Base-by-base conservation (phyloP, 176 grass and related monocot species). In the Chrysopogon serrulatus region DNA sequence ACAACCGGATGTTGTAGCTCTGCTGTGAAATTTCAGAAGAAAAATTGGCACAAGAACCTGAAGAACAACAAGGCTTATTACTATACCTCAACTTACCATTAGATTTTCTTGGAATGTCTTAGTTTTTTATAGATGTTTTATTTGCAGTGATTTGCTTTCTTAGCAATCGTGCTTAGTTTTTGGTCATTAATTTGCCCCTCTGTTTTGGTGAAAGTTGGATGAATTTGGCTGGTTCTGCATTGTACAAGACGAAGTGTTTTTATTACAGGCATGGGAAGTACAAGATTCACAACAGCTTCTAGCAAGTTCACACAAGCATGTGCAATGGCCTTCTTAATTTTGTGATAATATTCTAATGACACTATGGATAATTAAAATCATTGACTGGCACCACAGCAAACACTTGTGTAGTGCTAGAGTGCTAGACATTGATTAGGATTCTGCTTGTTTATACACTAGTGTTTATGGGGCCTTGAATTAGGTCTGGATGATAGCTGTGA, bases 281-380 rank as follows among this genome's bases (percentile, higher is more conserved):
- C 31, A 71, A 16, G n/a, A 51, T 71, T 72, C 73, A 18, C 37
- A 10, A 75, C 64, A 40, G 54, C 11, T 79, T 76, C 5, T 48
- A 17, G 54, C 43, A n/a, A 64, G 31, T 80, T 73, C 39, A 82
- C 73, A 15, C 39, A 76, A 53, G 23, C 77, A 76, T 89, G 53
- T 54, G 19, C 26, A 35, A 1, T 31, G 12, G 17, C 5, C 34
- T 73, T 21, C 5, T 66, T 61, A n/a, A 60, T 60, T 60, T 27
- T 13, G 6, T 71, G 60, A 42, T 27, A 7, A 63, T 19, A 12
- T 23, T 33, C 40, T 63, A 17, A 26, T 68, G 7, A 43, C 26
- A 32, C 35, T 18, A 3, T n/a, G n/a, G 16, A 44, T 43, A 69
- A 13, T 10, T 63, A 34, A 39, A 56, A 47, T 59, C 16, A 44